Evolutionary conservation across 108 stramenopile species (phyloP).

Genomic region (Stephanodiscus minutulus): DNA sequence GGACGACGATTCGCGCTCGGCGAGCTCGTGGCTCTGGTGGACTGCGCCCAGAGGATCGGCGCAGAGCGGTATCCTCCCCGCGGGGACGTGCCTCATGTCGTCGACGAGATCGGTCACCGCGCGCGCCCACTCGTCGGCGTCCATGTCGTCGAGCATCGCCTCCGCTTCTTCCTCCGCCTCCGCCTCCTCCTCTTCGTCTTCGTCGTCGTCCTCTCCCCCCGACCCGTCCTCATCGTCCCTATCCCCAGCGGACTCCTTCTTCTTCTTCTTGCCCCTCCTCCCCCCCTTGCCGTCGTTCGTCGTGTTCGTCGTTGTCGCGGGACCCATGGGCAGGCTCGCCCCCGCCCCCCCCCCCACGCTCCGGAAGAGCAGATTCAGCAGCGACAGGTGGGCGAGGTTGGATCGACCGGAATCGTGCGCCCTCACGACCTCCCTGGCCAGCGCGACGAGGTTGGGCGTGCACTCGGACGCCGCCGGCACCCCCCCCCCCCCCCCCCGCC

Average conservation of each 20-base stretch:
- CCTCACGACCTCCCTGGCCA: conserved; percentile 41
- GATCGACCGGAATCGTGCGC: conserved; percentile 50
- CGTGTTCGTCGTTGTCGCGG: not conserved
- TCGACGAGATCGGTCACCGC: conserved; percentile 73
- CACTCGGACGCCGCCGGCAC: conserved; percentile 5
- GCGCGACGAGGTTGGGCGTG: conserved; percentile 28
- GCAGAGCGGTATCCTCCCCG: conserved; percentile 55
- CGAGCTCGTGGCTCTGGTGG: conserved; percentile 23
- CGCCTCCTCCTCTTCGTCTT: conserved; percentile 8
- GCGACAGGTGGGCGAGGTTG: conserved; percentile 57
- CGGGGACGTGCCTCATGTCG: conserved; percentile 71
- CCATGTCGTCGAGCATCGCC: conserved; percentile 68
- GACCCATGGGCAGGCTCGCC: conserved; percentile 34
- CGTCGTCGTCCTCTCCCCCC: not conserved
- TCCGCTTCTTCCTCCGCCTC: conserved; percentile 23
- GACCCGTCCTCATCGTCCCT: not conserved
- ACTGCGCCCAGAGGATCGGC: conserved; percentile 55
- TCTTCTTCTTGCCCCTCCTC: not conserved
- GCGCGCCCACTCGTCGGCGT: conserved; percentile 69
- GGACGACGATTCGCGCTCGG: not conserved
- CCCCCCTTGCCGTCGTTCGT: too few relatives aligned
- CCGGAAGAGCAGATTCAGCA: conserved; percentile 83
- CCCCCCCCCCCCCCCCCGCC: too few relatives aligned
- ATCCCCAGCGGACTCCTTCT: not conserved
- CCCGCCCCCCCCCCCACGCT: conserved; percentile 68